Evolutionary conservation across 768 basidiomycete genomes (phyloP).

Genomic region (Lactarius quietus): DNA sequence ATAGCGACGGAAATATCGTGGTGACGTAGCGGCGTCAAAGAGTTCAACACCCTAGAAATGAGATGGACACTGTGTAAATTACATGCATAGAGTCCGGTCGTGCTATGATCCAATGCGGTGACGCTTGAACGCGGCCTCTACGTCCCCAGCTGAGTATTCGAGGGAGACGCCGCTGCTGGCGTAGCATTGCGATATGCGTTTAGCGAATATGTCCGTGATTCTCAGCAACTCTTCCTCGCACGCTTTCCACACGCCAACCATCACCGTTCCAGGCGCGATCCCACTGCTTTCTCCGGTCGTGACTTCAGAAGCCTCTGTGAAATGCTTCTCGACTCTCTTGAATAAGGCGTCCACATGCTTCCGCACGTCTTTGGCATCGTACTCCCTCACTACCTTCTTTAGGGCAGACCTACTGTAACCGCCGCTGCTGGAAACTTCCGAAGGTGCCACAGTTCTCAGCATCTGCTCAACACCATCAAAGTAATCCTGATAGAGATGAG

Average conservation of each 20-base stretch:
- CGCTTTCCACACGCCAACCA: slow-evolving; percentile 86
- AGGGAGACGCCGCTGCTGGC: slow-evolving; percentile 63
- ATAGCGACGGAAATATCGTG: background rate
- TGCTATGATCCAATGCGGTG: slow-evolving; percentile 41
- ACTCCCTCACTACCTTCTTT: slow-evolving; percentile 86
- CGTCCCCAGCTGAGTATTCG: slow-evolving; percentile 72
- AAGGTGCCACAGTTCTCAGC: slow-evolving; percentile 71
- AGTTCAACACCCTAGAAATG: background rate
- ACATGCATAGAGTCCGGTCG: background rate
- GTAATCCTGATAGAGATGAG: slow-evolving; percentile 62
- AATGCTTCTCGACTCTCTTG: slow-evolving; percentile 95
- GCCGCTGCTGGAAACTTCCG: slow-evolving; percentile 70
- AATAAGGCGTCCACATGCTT: slow-evolving; percentile 83
- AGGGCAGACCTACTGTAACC: slow-evolving; percentile 72
- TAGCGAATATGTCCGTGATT: slow-evolving; percentile 65
- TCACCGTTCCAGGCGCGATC: slow-evolving; percentile 57
- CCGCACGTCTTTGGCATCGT: slow-evolving; percentile 81
- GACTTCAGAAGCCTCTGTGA: slow-evolving; percentile 76
- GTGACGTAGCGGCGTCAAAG: background rate
- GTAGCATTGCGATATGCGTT: slow-evolving; percentile 76
- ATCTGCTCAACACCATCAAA: slow-evolving; percentile 92
- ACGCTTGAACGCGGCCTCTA: slow-evolving; percentile 74
- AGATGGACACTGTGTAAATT: background rate
- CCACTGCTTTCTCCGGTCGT: slow-evolving; percentile 49
- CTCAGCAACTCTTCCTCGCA: slow-evolving; percentile 81